Percentiles rank a stretch among this genome's conserved stretches.
phyloP scores from a whole-genome alignment of 2,329 filamentous ascomycete species.

The Thielaviopsis populi region DNA sequence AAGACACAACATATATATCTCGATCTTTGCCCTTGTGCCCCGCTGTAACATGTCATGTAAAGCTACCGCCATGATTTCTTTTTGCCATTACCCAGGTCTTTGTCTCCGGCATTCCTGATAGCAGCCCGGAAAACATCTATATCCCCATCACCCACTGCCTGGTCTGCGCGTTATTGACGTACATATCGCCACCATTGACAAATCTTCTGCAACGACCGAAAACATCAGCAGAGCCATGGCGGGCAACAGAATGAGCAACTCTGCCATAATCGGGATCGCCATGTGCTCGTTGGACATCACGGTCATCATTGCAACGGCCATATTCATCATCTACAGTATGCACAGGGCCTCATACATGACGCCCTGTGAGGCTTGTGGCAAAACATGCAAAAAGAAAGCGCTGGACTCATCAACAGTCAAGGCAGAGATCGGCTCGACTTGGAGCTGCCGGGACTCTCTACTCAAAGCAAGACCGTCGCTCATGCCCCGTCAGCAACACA shows the following conservation, averaged over 20 bases:
- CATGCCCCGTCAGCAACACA: background rate
- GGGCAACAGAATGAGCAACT: background rate
- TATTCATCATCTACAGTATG: background rate
- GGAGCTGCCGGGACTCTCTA: background rate
- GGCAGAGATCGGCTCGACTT: background rate
- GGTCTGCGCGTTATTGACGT: background rate
- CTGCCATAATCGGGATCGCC: constrained; percentile 15
- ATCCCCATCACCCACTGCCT: too few species aligned
- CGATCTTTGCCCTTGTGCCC: background rate
- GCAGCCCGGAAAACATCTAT: too few species aligned
- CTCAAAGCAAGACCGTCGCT: background rate
- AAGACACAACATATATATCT: background rate
- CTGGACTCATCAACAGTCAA: background rate
- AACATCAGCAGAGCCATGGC: background rate
- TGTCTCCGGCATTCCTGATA: background rate
- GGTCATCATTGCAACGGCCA: background rate
- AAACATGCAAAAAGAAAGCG: background rate
- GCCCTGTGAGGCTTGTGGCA: background rate
- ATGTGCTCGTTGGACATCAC: constrained; percentile 6
- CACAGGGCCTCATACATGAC: background rate
- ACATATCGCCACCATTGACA: background rate
- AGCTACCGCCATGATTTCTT: background rate
- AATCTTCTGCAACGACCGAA: background rate
- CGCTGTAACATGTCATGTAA: background rate
- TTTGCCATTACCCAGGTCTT: background rate